Conservation (phyloP, 805 yeast species). For the Tetrapisispora taiwanensis region DNA sequence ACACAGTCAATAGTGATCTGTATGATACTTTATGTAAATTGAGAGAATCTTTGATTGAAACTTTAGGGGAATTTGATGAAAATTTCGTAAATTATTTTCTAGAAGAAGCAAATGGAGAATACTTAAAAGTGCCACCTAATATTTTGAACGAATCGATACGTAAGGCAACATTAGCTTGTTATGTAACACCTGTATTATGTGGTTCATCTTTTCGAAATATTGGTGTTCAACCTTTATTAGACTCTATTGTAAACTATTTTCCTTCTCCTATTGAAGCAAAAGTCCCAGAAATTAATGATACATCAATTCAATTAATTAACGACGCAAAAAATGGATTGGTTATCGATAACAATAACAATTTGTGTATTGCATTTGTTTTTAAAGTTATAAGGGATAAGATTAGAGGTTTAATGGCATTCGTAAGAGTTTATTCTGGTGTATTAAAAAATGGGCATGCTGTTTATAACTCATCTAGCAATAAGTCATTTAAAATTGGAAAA, state of each 20-base stretch:
- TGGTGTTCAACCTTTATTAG: slow-evolving; percentile 91
- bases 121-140: slow-evolving; percentile 48
- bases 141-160: slow-evolving; percentile 53
- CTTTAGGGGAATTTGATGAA: slow-evolving; percentile 77
- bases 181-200: slow-evolving; percentile 72
- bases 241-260: slow-evolving; percentile 64
- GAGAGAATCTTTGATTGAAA: slow-evolving; percentile 72
- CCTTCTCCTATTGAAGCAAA: slow-evolving; percentile 70
- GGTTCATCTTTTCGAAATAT: slow-evolving; percentile 89
- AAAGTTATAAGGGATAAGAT: slow-evolving; percentile 81
- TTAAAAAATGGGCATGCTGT: slow-evolving; percentile 53
- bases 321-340: slow-evolving; percentile 40
- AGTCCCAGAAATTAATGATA: slow-evolving; percentile 43
- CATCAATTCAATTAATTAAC: slow-evolving; percentile 28
- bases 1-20: slow-evolving; percentile 18
- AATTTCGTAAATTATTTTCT: slow-evolving; percentile 64
- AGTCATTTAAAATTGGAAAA: slow-evolving; percentile 54
- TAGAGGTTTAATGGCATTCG: slow-evolving; percentile 73
- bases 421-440: slow-evolving; percentile 80
- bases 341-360: slow-evolving; percentile 45
- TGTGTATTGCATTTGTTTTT: slow-evolving; percentile 77
- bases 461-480: slow-evolving; percentile 59
- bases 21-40: slow-evolving; percentile 43
- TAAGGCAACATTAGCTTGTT: slow-evolving; percentile 46
- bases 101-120: slow-evolving; percentile 55